Evolutionary conservation across 2,329 filamentous ascomycete genomes (phyloP).

Genomic region (Hypoxylon sp.): DNA sequence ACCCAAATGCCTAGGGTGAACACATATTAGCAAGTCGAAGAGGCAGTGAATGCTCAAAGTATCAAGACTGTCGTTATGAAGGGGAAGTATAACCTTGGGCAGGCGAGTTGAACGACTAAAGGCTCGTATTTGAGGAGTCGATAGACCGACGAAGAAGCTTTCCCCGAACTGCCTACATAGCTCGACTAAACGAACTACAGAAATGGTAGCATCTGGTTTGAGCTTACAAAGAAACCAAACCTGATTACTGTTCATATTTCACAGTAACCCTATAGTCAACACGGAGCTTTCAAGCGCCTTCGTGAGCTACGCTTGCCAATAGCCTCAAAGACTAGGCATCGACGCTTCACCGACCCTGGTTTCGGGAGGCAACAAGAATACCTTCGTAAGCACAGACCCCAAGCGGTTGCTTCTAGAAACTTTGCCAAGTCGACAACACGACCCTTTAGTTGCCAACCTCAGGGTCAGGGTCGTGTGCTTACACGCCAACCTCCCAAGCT

Average conservation of each 20-base stretch:
- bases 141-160: too few relatives aligned
- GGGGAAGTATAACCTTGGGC: too few relatives aligned
- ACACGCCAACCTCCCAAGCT: too few relatives aligned
- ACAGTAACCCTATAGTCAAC: not conserved
- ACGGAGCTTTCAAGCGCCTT: not conserved
- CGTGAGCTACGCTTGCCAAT: not conserved
- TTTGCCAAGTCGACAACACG: slow-evolving; percentile 11
- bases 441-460: not conserved
- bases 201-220: too few relatives aligned
- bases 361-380: slow-evolving; percentile 17
- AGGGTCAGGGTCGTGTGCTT: not conserved
- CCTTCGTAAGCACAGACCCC: not conserved
- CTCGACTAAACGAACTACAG: not conserved
- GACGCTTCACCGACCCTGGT: not conserved
- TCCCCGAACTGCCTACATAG: too few relatives aligned
- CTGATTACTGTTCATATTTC: not conserved
- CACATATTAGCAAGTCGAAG: too few relatives aligned
- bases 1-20: too few relatives aligned
- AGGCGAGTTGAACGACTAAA: too few relatives aligned
- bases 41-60: too few relatives aligned
- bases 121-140: too few relatives aligned
- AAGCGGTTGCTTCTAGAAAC: slow-evolving; percentile 6
- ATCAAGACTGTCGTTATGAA: too few relatives aligned
- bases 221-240: not conserved
- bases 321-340: slow-evolving; percentile 10